Evolutionary conservation across 805 yeast genomes (phyloP).

Genomic region (Pachysolen tannophilus): DNA sequence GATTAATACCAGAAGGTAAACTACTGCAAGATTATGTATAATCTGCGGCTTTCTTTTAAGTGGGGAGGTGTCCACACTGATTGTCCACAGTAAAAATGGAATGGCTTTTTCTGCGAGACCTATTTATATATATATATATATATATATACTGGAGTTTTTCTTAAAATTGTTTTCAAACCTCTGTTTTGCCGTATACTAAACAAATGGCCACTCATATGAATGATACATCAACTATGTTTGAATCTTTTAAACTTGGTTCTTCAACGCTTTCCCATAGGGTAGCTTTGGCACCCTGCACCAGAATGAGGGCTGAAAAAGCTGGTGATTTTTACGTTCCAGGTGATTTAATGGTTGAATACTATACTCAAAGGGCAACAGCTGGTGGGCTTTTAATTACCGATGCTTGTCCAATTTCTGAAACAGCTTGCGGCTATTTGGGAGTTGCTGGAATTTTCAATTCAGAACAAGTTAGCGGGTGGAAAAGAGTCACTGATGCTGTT

Average conservation of each 20-base stretch:
- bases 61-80: too few relatives aligned
- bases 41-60: too few relatives aligned
- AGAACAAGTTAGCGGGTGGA: slow-evolving; percentile 27
- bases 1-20: too few relatives aligned
- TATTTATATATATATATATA: too few relatives aligned
- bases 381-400: slow-evolving; percentile 28
- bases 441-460: slow-evolving; percentile 24
- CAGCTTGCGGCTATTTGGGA: slow-evolving; percentile 15
- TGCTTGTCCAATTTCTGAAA: slow-evolving; percentile 24
- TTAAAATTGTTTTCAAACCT: too few relatives aligned
- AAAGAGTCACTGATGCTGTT: slow-evolving; percentile 32
- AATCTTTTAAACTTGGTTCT: slow-evolving; percentile 35
- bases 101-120: too few relatives aligned
- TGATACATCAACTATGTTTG: slow-evolving; percentile 32
- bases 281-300: slow-evolving; percentile 43
- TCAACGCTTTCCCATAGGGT: slow-evolving; percentile 30
- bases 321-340: slow-evolving; percentile 24
- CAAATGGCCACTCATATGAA: too few relatives aligned
- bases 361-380: slow-evolving; percentile 22
- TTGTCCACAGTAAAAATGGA: too few relatives aligned
- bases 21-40: too few relatives aligned
- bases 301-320: slow-evolving; percentile 30
- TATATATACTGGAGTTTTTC: too few relatives aligned
- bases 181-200: too few relatives aligned
- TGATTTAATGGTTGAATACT: slow-evolving; percentile 22